These are phyloP conservation scores for Elongisporangium undulatum DNA, from an alignment of 352 stramenopile species.

Conservation along the genomic window DNA sequence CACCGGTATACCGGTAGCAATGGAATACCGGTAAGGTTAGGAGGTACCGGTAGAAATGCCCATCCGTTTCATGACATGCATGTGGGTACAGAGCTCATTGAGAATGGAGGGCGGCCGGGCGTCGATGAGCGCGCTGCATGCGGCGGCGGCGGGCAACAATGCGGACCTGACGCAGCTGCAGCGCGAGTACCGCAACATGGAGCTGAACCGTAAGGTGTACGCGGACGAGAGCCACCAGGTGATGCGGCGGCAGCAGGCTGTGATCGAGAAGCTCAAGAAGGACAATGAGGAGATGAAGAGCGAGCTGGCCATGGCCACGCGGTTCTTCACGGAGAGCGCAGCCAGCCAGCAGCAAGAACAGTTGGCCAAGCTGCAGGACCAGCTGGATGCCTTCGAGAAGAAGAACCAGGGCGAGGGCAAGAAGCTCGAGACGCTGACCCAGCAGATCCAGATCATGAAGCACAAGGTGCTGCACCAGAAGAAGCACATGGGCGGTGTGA, in stretches of 20 bases:
- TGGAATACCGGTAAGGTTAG: constrained; percentile 4
- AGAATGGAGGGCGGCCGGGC: constrained; percentile 84
- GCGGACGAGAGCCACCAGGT: constrained; percentile 92
- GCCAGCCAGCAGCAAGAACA: constrained; percentile 84
- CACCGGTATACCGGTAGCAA: constrained; percentile 3
- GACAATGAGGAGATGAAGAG: constrained; percentile 86
- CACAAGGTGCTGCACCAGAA: constrained; percentile 88
- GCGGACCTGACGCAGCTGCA: constrained; percentile 90
- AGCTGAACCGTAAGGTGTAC: constrained; percentile 94
- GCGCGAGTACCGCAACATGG: constrained; percentile 96
- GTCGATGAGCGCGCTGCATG: constrained; percentile 13
- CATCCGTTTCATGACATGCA: constrained; percentile 14
- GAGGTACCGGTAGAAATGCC: constrained; percentile 9
- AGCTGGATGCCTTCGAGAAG: constrained; percentile 85
- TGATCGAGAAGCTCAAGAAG: constrained; percentile 87
- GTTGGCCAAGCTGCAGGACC: constrained; percentile 73
- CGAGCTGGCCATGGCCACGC: constrained; percentile 89
- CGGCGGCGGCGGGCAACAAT: constrained; percentile 28
- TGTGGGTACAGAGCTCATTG: constrained; percentile 17
- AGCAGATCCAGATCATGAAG: constrained; percentile 84
- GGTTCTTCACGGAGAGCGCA: constrained; percentile 80
- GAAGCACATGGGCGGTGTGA: constrained; percentile 95
- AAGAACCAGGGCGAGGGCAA: constrained; percentile 87
- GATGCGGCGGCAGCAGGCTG: constrained; percentile 92
- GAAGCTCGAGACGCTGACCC: constrained; percentile 80